phyloP scores from a whole-genome alignment of 306 rosid genomes.

The Neltuma alba region DNA sequence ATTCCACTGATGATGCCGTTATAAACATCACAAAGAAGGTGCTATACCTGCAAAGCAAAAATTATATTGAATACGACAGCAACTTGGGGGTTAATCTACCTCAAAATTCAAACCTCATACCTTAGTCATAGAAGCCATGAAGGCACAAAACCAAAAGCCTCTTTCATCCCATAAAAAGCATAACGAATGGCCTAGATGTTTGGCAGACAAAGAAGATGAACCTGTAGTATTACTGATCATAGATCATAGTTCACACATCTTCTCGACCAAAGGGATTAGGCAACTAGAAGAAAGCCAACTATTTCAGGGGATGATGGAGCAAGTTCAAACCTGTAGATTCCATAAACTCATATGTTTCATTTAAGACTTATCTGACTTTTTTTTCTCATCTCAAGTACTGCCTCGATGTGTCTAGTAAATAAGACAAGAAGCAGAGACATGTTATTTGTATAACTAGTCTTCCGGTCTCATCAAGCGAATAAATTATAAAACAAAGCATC shows the following conservation, averaged over 20 bases:
- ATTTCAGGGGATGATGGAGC: background rate
- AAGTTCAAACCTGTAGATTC: background rate
- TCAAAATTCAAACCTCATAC: slow-evolving; percentile 41
- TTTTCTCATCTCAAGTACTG: no score
- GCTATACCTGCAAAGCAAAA: slow-evolving; percentile 64
- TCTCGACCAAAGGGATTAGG: background rate
- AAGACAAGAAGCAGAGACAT: no score
- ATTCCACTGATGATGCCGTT: slow-evolving; percentile 68
- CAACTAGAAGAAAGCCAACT: background rate
- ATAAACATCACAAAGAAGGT: slow-evolving; percentile 68
- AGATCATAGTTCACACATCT: background rate
- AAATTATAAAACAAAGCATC: background rate
- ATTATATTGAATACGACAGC: slow-evolving; percentile 5
- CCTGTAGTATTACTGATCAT: background rate
- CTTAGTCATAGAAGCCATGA: slow-evolving; percentile 92
- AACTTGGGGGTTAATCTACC: background rate
- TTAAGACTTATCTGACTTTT: no score
- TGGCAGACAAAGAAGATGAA: background rate
- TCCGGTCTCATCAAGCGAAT: no score
- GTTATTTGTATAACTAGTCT: no score
- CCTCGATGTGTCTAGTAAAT: no score
- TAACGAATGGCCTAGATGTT: slow-evolving; percentile 70
- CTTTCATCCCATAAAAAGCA: slow-evolving; percentile 79
- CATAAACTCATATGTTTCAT: no score
- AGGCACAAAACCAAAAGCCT: slow-evolving; percentile 73